phyloP scores from a whole-genome alignment of 176 grass and related monocot genomes.

The Elaeis guineensis region DNA sequence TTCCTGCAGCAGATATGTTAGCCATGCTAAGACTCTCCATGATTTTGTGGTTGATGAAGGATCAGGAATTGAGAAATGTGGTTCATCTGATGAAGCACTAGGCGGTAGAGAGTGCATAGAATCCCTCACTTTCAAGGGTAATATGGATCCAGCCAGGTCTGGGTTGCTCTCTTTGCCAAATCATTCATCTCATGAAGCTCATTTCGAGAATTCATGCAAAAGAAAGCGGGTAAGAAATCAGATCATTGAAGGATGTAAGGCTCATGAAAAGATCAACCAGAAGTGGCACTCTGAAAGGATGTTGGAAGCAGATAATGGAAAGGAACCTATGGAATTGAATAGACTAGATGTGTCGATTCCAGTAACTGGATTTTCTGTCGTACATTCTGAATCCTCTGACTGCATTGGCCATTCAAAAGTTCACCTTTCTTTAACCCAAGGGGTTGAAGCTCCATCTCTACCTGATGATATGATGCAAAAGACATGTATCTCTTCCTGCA shows the following conservation, averaged over 20 bases:
- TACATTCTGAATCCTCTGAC: slow-evolving; percentile 23
- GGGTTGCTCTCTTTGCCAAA: not conserved
- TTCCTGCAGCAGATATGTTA: slow-evolving; percentile 19
- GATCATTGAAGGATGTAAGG: slow-evolving; percentile 26
- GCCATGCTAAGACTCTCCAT: slow-evolving; percentile 25
- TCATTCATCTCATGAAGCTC: slow-evolving; percentile 7
- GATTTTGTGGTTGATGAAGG: slow-evolving; percentile 53
- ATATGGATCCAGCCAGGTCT: slow-evolving; percentile 20
- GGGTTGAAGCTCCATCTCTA: slow-evolving; percentile 17
- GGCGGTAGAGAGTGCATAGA: slow-evolving; percentile 30
- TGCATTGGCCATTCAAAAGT: slow-evolving; percentile 21
- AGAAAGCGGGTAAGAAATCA: slow-evolving; percentile 32
- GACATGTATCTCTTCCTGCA: slow-evolving; percentile 23
- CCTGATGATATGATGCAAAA: slow-evolving; percentile 7
- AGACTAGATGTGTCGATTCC: not conserved
- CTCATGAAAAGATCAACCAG: slow-evolving; percentile 18
- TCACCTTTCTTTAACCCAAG: slow-evolving; percentile 27
- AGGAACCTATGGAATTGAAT: not conserved
- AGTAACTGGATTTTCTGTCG: slow-evolving; percentile 13
- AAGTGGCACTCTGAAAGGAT: slow-evolving; percentile 19
- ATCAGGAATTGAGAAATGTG: slow-evolving; percentile 72
- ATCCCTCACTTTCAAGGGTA: slow-evolving; percentile 6
- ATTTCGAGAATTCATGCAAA: slow-evolving; percentile 18
- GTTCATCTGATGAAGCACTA: slow-evolving; percentile 55
- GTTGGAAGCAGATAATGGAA: slow-evolving; percentile 20